These are phyloP conservation scores for Raphidocelis subcapitata DNA, from an alignment of 139 green algal species.

Conservation along the genomic window DNA sequence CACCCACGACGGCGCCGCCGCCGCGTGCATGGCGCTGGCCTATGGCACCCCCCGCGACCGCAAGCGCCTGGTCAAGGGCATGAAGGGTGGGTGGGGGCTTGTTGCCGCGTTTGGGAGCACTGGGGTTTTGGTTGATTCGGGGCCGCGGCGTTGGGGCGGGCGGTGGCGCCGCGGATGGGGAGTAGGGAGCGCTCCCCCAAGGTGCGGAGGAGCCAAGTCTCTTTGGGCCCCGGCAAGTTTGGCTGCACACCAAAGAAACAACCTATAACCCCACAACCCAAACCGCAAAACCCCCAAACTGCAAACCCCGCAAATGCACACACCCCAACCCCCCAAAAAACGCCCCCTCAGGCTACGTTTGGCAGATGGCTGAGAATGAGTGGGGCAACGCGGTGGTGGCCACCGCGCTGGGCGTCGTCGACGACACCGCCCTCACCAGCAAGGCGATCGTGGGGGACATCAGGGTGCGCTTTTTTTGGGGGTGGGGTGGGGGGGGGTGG, in stretches of 20 bases:
- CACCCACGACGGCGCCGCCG: slow-evolving; percentile 77
- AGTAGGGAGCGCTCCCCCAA: no score
- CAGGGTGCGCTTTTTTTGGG: slow-evolving; percentile 37
- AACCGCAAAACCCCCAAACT: no score
- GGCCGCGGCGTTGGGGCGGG: no score
- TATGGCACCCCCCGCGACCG: slow-evolving; percentile 78
- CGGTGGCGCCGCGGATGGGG: no score
- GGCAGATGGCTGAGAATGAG: slow-evolving; percentile 72
- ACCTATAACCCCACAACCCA: no score
- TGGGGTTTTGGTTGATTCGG: no score
- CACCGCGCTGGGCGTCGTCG: slow-evolving; percentile 64
- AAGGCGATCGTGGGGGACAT: slow-evolving; percentile 77
- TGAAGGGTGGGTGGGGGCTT: slow-evolving; percentile 64
- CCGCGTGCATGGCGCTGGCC: slow-evolving; percentile 65
- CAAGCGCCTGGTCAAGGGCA: slow-evolving; percentile 76
- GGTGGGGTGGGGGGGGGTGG: neutral
- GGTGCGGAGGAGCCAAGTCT: no score
- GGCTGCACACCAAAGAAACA: no score
- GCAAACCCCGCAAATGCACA: no score
- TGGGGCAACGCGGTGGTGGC: slow-evolving; percentile 76
- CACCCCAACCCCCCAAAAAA: no score
- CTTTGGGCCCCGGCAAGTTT: no score
- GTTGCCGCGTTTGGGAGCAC: no score
- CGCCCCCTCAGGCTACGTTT: slow-evolving; percentile 74
- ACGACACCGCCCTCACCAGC: slow-evolving; percentile 82